Percentiles rank a stretch among this genome's conserved stretches.
Conservation (phyloP, 73 alveolate genomes). For the Paraurostyla sp. region DNA sequence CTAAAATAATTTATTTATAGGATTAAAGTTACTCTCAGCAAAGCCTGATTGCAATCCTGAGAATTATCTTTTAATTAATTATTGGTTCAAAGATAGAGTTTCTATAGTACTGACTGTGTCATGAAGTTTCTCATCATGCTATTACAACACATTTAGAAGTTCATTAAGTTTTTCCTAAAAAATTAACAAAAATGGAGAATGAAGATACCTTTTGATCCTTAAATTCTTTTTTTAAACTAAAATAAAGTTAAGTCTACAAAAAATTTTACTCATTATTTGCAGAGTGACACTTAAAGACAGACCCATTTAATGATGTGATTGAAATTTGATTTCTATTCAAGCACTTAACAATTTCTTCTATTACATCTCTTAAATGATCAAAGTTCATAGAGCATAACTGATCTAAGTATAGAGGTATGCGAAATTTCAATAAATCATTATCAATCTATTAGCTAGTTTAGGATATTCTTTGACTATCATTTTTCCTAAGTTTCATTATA, state of each 20-base stretch:
- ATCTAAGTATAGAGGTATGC: constrained; percentile 17
- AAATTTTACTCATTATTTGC: constrained; percentile 1
- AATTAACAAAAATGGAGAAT: too few relatives aligned
- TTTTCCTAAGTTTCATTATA: too few relatives aligned
- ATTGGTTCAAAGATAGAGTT: neutral
- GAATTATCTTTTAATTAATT: neutral
- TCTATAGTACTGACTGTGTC: neutral
- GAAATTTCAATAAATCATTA: neutral
- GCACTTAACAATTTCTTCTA: constrained; percentile 25
- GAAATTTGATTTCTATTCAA: constrained; percentile 7
- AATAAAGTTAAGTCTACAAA: neutral
- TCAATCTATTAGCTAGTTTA: too few relatives aligned
- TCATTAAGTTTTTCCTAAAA: constrained; percentile 44
- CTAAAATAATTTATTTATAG: constrained; percentile 12
- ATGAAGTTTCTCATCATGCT: constrained; percentile 27
- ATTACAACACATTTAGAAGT: neutral
- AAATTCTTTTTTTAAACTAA: constrained; percentile 43
- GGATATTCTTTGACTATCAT: too few relatives aligned
- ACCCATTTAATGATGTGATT: neutral
- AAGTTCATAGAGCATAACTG: neutral
- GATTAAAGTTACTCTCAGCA: constrained; percentile 36
- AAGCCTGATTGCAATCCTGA: neutral
- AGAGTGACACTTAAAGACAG: constrained; percentile 1
- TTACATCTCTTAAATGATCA: constrained; percentile 46
- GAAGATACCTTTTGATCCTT: neutral